A percentile compares a stretch with the other conserved stretches of the same genome.
phyloP scores from a whole-genome alignment of 1,284 basidiomycete genomes.

The Ustilago shanxiensis region DNA sequence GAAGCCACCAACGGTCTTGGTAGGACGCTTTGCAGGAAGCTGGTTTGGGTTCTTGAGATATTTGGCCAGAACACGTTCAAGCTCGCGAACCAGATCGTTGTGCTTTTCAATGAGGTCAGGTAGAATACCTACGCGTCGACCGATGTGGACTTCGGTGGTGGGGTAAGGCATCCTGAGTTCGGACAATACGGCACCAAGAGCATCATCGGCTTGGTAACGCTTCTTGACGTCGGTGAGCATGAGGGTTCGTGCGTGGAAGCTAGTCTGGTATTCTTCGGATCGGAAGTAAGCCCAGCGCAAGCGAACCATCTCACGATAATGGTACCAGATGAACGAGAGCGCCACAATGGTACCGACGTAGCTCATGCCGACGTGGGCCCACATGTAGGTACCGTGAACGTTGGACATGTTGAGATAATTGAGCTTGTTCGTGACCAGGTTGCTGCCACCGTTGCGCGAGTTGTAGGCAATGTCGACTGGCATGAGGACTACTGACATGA shows the following conservation, averaged over 20 bases:
- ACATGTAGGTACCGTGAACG: constrained; percentile 62
- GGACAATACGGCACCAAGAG: constrained; percentile 79
- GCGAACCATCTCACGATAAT: constrained; percentile 64
- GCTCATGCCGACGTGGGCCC: constrained; percentile 68
- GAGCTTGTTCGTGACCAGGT: constrained; percentile 45
- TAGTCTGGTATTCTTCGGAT: constrained; percentile 64
- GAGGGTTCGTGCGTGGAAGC: constrained; percentile 77
- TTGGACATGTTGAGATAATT: constrained; percentile 61
- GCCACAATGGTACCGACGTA: constrained; percentile 63
- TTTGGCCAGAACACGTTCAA: constrained; percentile 84
- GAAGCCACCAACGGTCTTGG: constrained; percentile 79
- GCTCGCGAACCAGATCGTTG: constrained; percentile 84
- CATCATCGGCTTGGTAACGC: constrained; percentile 76
- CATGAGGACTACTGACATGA: constrained; percentile 82
- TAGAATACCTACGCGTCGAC: constrained; percentile 79
- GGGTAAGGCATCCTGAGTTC: constrained; percentile 78
- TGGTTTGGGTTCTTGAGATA: constrained; percentile 83
- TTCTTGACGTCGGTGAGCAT: constrained; percentile 77
- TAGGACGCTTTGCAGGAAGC: constrained; percentile 81
- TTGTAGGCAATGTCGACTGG: constrained; percentile 77
- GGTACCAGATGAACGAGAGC: constrained; percentile 61
- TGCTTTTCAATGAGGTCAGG: constrained; percentile 85
- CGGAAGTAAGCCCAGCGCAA: constrained; percentile 66
- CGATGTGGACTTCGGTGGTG: constrained; percentile 85
- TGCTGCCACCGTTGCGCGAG: constrained; percentile 35